Evolutionary conservation across 495 filamentous ascomycete genomes (phyloP), one percentile per base, ranked within the genome.

Genomic region (Aspergillus wentii): DNA sequence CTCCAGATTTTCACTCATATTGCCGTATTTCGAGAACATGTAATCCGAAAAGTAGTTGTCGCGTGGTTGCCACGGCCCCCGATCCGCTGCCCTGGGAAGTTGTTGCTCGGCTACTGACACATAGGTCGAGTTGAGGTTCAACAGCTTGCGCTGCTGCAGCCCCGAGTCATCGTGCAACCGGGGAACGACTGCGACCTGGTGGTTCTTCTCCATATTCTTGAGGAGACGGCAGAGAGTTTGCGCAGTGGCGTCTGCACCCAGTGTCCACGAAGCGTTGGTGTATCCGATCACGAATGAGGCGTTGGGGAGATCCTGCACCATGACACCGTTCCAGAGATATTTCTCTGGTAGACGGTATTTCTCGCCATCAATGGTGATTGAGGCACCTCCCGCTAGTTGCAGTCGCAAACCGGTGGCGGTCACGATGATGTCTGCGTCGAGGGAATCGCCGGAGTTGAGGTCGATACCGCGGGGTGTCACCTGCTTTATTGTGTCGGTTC

Each of bases 391-490:
- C 0, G 73, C 71, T 7, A 85, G 52, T 14, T 61, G 59, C 28
- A 86, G 49, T 29, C 71, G 69, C 1, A 92, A 62, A 1, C 85
- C 85, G 0, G 86, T 92, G 0, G 85, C 85, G 0, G 83, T 85
- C 43, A 89, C 59, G 51, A 90, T 83, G 48, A 85, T 78, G 58
- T 90, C 83, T 0, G 81, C 76, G 1, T 77, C 65, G 3, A 89
- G 49, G 0, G 51, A 54, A 31, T 74, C 66, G 13, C 80, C 84
- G 0, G 71, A 72, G 19, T 66, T 55, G 15, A 86, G 70, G 13
- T 56, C 43, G 39, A 91, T 79, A 1, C 76, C 72, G 9, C 70
- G 65, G 15, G 63, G 55, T 0, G 75, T 81, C 7, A 91, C 76
- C 0, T 64, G 68, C n/a, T 75, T 62, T 57, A 91, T 86, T 10